Evolutionary conservation across 495 filamentous ascomycete species (phyloP).

Genomic region (Achaetomiella virescens): DNA sequence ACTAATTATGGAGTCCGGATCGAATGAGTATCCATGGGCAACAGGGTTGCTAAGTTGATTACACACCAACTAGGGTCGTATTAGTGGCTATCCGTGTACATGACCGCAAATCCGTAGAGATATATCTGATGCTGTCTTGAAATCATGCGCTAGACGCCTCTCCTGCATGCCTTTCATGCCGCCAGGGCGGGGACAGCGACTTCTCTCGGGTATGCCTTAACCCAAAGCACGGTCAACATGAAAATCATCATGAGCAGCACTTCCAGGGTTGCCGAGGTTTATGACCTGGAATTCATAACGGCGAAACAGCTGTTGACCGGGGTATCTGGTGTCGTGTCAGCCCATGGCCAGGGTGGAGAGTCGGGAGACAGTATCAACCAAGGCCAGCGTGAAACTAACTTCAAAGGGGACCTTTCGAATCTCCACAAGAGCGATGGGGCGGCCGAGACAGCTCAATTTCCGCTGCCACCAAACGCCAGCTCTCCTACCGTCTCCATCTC

Average conservation of each 20-base stretch:
- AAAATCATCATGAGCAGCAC: not conserved
- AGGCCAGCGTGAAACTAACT: conserved; percentile 7
- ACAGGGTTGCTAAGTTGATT: too few relatives aligned
- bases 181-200: too few relatives aligned
- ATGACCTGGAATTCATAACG: conserved; percentile 20
- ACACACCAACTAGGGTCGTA: too few relatives aligned
- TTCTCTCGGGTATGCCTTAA: conserved; percentile 3
- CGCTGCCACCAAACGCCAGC: conserved; percentile 23
- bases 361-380: not conserved
- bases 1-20: too few relatives aligned
- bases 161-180: too few relatives aligned
- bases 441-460: conserved; percentile 26
- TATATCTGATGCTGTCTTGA: too few relatives aligned
- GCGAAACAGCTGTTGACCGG: conserved; percentile 14
- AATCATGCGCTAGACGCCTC: too few relatives aligned
- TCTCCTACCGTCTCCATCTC: conserved; percentile 30
- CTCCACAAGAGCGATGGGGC: conserved; percentile 20
- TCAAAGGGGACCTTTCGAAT: conserved; percentile 24
- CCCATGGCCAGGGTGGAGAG: too few relatives aligned
- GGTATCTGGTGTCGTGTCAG: too few relatives aligned
- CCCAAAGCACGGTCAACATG: conserved; percentile 2
- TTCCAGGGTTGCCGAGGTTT: conserved; percentile 18
- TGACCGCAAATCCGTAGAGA: too few relatives aligned
- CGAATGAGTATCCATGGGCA: too few relatives aligned
- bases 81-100: too few relatives aligned